Conservation (phyloP, 768 basidiomycete genomes). For the Leucocoprinus birnbaumii region DNA sequence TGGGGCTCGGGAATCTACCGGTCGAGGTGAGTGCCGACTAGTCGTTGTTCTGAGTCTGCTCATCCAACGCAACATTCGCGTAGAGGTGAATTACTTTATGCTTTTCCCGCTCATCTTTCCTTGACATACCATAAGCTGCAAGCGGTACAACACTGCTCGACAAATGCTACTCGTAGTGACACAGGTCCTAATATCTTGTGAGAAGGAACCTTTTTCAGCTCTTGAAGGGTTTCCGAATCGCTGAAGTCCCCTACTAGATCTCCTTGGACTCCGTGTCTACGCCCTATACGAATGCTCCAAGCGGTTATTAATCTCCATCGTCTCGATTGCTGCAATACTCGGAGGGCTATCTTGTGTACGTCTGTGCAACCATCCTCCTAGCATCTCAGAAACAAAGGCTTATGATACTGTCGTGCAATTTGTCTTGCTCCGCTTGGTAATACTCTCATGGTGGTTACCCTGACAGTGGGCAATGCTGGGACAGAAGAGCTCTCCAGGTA, state of each 20-base stretch:
- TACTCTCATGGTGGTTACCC: too few relatives aligned
- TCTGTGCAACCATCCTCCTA: too few relatives aligned
- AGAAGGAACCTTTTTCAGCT: constrained; percentile 13
- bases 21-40: constrained; percentile 14
- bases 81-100: neutral
- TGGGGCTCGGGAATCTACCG: constrained; percentile 22
- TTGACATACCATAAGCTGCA: constrained; percentile 30
- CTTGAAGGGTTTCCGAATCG: neutral
- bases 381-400: too few relatives aligned
- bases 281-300: constrained; percentile 44
- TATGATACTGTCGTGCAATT: too few relatives aligned
- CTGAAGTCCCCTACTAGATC: constrained; percentile 23
- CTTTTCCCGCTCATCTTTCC: too few relatives aligned
- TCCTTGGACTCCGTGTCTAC: constrained; percentile 44
- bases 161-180: constrained; percentile 39
- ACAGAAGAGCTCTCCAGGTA: constrained; percentile 26
- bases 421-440: too few relatives aligned
- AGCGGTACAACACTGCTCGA: constrained; percentile 32
- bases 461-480: constrained; percentile 47
- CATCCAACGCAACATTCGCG: neutral
- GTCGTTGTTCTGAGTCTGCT: neutral
- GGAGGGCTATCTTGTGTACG: constrained; percentile 32
- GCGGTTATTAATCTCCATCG: constrained; percentile 32
- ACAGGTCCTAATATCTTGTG: constrained; percentile 45
- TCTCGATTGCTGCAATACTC: constrained; percentile 28